Evolutionary conservation across 2,329 filamentous ascomycete genomes (phyloP), one percentile per base, ranked within the genome.

Genomic region (Colletotrichum chrysophilum): DNA sequence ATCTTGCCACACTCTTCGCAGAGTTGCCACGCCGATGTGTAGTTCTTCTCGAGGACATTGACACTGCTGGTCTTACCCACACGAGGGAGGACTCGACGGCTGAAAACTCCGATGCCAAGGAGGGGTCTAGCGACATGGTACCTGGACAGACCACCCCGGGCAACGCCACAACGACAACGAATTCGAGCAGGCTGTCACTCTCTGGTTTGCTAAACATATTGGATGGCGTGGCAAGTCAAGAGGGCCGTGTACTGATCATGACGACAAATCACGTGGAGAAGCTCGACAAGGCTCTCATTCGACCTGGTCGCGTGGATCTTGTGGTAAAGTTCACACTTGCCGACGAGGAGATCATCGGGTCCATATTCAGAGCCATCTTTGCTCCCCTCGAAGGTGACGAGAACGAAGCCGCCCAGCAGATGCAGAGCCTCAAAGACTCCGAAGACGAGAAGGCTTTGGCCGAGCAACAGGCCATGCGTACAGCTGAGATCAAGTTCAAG

Each of bases 121-220:
- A 77, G 38, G 76, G 77, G 8, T 72, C 73, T 24, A 78, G 78
- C 36, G 81, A 82, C 8, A 81, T 82, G 79, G 82, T 82, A 38
- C 82, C 84, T 6, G 81, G 82, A 13, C 81, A 85, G 73, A n/a
- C 80, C 32, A 83, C 83, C 2, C 77, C 76, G 18, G 84, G 84
- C 14, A 81, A 80, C 48, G 79, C 78, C 18, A 76, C 77, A 34
- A 82, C 75, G 26, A 32, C 65, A 26, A 68, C 66, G 36, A 34
- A 82, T 82, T 48, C 38, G 18, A 71, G 74, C 55, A 69, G 88
- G 5, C 84, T 97, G 60, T 95, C 94, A 1, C 88, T 97, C 3
- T 95, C 94, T 0, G 94, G 94, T 0, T 87, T 97, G 3, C 90
- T 97, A 64, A 97, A 97, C 83, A 93, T 94, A 62, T 92, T 97